phyloP scores from a whole-genome alignment of 2,329 filamentous ascomycete genomes.

The Tolypocladium cylindrosporum region DNA sequence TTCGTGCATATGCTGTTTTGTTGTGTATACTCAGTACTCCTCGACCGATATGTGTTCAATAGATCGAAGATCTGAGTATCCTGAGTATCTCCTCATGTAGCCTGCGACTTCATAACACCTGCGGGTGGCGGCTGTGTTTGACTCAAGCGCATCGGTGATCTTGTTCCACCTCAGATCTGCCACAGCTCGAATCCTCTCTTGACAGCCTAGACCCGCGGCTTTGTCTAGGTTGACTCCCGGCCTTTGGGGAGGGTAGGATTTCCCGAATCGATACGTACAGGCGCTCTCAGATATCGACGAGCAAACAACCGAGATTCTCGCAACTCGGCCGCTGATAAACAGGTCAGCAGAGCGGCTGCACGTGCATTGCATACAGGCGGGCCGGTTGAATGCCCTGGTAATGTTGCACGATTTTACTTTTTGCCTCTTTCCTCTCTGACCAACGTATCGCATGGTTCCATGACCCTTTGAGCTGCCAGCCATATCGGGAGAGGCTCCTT shows the following conservation, averaged over 20 bases:
- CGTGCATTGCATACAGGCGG: neutral
- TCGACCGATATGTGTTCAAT: neutral
- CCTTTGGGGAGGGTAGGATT: neutral
- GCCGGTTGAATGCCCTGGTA: neutral
- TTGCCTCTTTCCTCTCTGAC: neutral
- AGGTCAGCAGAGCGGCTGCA: neutral
- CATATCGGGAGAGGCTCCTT: neutral
- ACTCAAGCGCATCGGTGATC: slow-evolving; percentile 1
- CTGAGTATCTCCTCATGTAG: neutral
- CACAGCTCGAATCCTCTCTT: neutral
- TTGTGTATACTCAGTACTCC: neutral
- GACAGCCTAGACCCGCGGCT: neutral
- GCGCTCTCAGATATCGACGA: neutral
- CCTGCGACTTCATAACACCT: neutral
- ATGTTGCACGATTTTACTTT: neutral
- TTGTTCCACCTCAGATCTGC: slow-evolving; percentile 2
- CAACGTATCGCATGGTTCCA: neutral
- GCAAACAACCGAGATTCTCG: neutral
- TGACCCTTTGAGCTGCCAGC: neutral
- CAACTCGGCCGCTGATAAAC: neutral
- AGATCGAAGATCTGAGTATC: neutral
- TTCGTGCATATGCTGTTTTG: neutral
- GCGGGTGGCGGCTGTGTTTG: neutral
- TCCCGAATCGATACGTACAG: neutral
- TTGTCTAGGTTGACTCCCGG: neutral